Evolutionary conservation across 73 alveolate genomes (phyloP).

Genomic region (Uronychia setigera): DNA sequence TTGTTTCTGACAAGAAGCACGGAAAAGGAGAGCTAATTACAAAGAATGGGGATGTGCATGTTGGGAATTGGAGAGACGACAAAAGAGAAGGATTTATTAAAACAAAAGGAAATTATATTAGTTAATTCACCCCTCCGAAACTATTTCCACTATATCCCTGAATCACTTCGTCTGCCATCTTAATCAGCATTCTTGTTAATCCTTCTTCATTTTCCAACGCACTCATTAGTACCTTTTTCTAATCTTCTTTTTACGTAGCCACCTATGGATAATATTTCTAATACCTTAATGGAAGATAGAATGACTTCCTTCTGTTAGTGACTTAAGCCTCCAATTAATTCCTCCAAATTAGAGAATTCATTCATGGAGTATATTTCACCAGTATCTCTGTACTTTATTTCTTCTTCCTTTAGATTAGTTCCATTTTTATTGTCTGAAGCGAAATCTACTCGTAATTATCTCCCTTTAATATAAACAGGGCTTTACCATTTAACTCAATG

Average conservation of each 20-base stretch:
- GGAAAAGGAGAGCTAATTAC: slow-evolving; percentile 17
- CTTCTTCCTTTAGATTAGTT: slow-evolving; percentile 62
- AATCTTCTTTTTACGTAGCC: slow-evolving; percentile 4
- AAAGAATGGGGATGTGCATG: neutral
- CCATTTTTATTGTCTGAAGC: slow-evolving; percentile 70
- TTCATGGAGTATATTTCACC: slow-evolving; percentile 34
- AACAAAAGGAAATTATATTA: neutral
- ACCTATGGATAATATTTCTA: neutral
- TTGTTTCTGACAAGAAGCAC: slow-evolving; percentile 13
- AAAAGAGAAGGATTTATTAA: slow-evolving; percentile 33
- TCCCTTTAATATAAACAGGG: neutral
- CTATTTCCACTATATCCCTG: slow-evolving; percentile 12
- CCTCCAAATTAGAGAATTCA: slow-evolving; percentile 5
- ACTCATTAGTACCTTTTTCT: neutral
- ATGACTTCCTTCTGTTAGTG: slow-evolving; percentile 17
- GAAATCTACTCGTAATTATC: slow-evolving; percentile 79
- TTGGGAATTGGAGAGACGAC: slow-evolving; percentile 10
- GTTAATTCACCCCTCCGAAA: neutral
- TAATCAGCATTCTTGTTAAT: neutral
- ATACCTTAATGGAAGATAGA: slow-evolving; percentile 11
- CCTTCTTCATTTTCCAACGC: slow-evolving; percentile 6
- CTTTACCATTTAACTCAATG: slow-evolving; percentile 56
- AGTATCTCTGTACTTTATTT: slow-evolving; percentile 54
- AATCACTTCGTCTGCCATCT: slow-evolving; percentile 30
- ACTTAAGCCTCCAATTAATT: neutral